A percentile compares a stretch with the other conserved stretches of the same genome.
phyloP scores from a whole-genome alignment of 768 basidiomycete genomes.

The Boletus tylopilopsis region DNA sequence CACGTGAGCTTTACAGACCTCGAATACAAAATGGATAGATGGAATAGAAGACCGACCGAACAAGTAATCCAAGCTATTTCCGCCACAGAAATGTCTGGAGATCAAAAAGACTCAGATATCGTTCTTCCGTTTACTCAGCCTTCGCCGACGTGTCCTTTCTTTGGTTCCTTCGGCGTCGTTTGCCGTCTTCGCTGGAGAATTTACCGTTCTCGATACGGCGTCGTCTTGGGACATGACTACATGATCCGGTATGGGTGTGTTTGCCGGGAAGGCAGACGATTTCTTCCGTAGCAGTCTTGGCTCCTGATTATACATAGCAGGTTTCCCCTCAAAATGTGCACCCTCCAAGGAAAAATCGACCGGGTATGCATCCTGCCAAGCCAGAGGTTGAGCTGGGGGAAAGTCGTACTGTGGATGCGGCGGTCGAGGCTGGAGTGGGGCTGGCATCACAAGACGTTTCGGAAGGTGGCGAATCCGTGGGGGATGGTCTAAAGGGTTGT shows the following conservation, averaged over 20 bases:
- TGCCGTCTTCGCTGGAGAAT: conserved; percentile 7
- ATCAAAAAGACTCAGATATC: conserved; percentile 20
- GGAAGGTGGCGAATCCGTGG: conserved; percentile 43
- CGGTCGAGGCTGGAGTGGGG: conserved; percentile 49
- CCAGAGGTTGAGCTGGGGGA: background rate
- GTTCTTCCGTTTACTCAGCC: conserved; percentile 32
- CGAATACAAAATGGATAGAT: conserved; percentile 9
- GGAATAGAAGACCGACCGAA: conserved; percentile 22
- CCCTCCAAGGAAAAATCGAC: conserved; percentile 3
- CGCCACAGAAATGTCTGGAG: conserved; percentile 12
- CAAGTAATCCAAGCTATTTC: conserved; percentile 18
- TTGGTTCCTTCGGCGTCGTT: conserved; percentile 18
- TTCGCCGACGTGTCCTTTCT: conserved; percentile 29
- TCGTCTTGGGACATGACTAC: conserved; percentile 13
- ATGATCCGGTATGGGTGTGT: conserved; percentile 25
- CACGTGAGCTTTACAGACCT: conserved; percentile 2
- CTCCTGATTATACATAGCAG: conserved; percentile 10
- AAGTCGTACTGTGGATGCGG: conserved; percentile 15
- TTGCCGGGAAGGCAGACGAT: conserved; percentile 21
- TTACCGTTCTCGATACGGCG: conserved; percentile 6
- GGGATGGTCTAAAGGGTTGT: conserved; percentile 8
- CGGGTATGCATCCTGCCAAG: conserved; percentile 5
- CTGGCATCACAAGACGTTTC: conserved; percentile 70
- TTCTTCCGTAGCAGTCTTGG: conserved; percentile 24
- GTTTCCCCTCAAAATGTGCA: conserved; percentile 5